Percentiles rank a stretch among this genome's conserved stretches.
Conservation (phyloP, 208 protist species). For the Leptomonas seymouri region DNA sequence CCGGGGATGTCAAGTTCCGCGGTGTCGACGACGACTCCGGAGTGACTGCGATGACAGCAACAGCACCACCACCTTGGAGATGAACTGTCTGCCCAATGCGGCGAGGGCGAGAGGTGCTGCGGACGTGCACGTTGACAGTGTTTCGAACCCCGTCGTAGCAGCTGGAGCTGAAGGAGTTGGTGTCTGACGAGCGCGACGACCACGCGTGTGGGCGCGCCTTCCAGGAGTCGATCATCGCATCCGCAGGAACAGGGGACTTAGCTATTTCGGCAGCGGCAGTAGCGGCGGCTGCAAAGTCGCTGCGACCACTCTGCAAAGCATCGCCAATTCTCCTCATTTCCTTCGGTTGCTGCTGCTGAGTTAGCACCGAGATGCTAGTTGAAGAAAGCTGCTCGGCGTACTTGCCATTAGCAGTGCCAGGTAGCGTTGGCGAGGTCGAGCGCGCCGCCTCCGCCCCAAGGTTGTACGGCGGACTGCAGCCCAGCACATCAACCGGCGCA, state of each 20-base stretch:
- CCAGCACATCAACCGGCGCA: not conserved
- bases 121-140: not conserved
- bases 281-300: not conserved
- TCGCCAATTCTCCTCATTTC: not conserved
- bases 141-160: not conserved
- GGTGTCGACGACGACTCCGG: not conserved
- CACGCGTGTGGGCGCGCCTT: not conserved
- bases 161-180: slow-evolving; percentile 2
- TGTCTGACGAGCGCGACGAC: slow-evolving; percentile 14
- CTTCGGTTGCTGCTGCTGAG: not conserved
- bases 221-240: not conserved
- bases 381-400: not conserved
- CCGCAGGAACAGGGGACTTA: not conserved
- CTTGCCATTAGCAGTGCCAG: not conserved
- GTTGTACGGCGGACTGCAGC: not conserved
- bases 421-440: not conserved
- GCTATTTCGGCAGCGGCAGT: not conserved
- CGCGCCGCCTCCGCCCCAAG: not conserved
- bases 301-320: not conserved
- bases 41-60: not conserved
- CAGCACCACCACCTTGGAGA: no score
- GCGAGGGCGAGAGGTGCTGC: not conserved
- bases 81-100: not conserved
- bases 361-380: not conserved
- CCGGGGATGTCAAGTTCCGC: not conserved